These are phyloP conservation scores for Lentinula edodes DNA, from an alignment of 768 basidiomycete species.

Conservation along the genomic window DNA sequence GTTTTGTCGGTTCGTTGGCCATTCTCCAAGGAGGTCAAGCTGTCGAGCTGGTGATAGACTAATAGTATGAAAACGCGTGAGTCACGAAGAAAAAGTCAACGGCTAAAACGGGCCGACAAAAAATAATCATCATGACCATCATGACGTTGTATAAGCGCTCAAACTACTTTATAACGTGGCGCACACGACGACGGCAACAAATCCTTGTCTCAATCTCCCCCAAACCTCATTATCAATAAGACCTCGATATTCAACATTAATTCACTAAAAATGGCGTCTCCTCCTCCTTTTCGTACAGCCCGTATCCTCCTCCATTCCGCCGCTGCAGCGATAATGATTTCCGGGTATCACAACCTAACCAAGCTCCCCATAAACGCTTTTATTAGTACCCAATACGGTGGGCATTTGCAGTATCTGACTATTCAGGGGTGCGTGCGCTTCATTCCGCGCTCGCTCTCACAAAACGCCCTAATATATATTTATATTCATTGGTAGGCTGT, in stretches of 20 bases:
- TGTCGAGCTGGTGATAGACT: no score
- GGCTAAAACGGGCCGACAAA: not conserved
- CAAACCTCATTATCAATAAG: no score
- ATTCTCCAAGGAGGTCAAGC: conserved; percentile 14
- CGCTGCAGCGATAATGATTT: conserved; percentile 28
- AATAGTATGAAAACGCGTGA: not conserved
- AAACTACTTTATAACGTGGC: no score
- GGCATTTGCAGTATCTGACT: conserved; percentile 69
- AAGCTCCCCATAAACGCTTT: conserved; percentile 20
- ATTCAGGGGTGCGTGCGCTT: conserved; percentile 57
- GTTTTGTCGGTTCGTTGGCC: conserved; percentile 42
- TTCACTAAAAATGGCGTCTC: not conserved
- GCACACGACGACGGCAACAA: not conserved
- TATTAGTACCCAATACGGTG: conserved; percentile 48
- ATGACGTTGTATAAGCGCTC: not conserved
- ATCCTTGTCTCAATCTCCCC: no score
- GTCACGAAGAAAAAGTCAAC: not conserved
- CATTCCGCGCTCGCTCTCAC: not conserved
- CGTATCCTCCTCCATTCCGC: conserved; percentile 21
- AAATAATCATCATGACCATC: not conserved
- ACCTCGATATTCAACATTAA: not conserved
- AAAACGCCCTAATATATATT: not conserved
- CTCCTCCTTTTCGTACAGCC: not conserved
- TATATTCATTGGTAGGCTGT: conserved; percentile 22
- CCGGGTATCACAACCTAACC: conserved; percentile 28